Conservation (phyloP, 2,329 filamentous ascomycete species). For the Truncatella angustata region DNA sequence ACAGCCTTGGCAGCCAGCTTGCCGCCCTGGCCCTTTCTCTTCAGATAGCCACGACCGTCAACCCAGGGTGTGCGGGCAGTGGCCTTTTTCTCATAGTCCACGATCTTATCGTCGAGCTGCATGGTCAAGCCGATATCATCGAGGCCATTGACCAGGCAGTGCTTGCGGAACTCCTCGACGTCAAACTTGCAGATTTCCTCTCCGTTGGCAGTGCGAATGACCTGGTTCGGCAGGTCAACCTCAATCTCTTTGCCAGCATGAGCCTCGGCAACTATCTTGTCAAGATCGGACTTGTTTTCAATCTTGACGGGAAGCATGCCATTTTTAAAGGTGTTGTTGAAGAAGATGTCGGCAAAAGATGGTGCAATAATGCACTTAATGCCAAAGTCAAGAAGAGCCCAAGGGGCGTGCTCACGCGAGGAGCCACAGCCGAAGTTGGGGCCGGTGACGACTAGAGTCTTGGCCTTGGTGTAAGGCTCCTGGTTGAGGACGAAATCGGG, state of each 20-base stretch:
- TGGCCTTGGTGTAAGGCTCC: conserved; percentile 77
- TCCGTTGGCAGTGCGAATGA: conserved; percentile 74
- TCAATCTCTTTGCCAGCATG: conserved; percentile 80
- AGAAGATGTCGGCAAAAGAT: conserved; percentile 84
- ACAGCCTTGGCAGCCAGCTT: conserved; percentile 57
- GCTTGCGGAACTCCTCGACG: conserved; percentile 89
- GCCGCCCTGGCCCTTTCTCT: conserved; percentile 52
- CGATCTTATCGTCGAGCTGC: conserved; percentile 87
- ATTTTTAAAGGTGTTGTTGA: conserved; percentile 99
- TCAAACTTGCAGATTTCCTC: conserved; percentile 76
- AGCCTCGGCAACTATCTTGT: conserved; percentile 74
- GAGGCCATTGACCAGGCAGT: conserved; percentile 88
- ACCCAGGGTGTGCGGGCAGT: conserved; percentile 84
- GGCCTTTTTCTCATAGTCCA: conserved; percentile 75
- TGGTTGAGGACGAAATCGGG: conserved; percentile 86
- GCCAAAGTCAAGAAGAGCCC: conserved; percentile 94
- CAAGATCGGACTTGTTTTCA: conserved; percentile 62
- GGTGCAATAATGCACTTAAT: conserved; percentile 92
- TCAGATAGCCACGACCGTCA: conserved; percentile 81
- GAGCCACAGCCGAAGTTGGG: conserved; percentile 94
- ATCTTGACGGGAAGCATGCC: conserved; percentile 91
- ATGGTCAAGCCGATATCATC: conserved; percentile 96
- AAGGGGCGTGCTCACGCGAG: conserved; percentile 92
- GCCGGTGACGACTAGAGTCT: conserved; percentile 89
- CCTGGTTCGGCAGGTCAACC: conserved; percentile 82